Percentiles rank a stretch among this genome's conserved stretches.
Conservation (phyloP, 75 land plant species). For the Chamaecyparis obtusa region DNA sequence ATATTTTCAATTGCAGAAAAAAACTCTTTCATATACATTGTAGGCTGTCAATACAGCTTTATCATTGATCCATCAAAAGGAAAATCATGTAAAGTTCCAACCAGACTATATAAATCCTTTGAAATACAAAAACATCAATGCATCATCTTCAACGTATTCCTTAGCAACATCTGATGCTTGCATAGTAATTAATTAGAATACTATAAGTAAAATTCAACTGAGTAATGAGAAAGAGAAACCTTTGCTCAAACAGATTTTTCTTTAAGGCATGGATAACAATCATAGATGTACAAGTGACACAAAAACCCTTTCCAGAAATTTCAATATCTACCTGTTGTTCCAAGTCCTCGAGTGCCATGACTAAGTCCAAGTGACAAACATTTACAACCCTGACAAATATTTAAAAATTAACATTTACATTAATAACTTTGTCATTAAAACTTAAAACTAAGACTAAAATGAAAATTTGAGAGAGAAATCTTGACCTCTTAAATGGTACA, state of each 20-base stretch:
- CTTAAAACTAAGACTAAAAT: background rate
- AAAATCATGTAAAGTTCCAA: background rate
- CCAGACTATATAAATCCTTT: background rate
- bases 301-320: background rate
- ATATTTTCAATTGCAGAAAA: background rate
- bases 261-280: background rate
- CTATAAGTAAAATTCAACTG: background rate
- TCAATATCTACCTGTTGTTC: constrained; percentile 76
- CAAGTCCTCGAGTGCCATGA: constrained; percentile 54
- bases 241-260: background rate
- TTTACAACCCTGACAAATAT: constrained; percentile 52
- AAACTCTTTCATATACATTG: background rate
- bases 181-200: background rate
- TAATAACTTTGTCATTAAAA: background rate
- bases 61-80: background rate
- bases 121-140: constrained; percentile 4
- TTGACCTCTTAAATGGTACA: background rate
- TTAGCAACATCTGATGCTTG: background rate
- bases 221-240: background rate
- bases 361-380: constrained; percentile 73
- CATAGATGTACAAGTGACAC: background rate
- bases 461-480: background rate
- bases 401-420: constrained; percentile 1
- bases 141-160: background rate
- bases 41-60: background rate